A percentile compares a stretch with the other conserved stretches of the same genome.
phyloP scores from a whole-genome alignment of 768 basidiomycete species.

The Leccinum subgranulosum region DNA sequence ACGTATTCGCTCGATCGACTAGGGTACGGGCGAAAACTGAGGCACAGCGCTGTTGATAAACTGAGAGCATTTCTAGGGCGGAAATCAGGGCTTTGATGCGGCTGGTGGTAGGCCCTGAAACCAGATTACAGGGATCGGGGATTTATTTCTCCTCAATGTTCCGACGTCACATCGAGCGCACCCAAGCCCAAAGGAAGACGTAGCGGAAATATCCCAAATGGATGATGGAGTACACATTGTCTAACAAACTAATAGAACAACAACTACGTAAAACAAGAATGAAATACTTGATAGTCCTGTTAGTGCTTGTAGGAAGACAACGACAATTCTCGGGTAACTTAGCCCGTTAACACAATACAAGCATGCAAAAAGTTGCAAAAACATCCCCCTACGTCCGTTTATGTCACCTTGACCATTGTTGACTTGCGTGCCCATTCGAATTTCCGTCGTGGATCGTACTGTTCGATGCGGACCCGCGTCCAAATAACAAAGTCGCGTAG shows the following conservation, averaged over 20 bases:
- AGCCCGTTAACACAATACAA: slow-evolving; percentile 9
- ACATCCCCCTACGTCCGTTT: slow-evolving; percentile 4
- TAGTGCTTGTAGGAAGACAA: slow-evolving; percentile 7
- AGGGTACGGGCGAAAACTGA: no score
- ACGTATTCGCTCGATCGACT: no score
- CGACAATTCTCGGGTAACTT: slow-evolving; percentile 3
- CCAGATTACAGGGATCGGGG: no score
- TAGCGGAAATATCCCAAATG: slow-evolving; percentile 30
- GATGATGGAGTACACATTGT: slow-evolving; percentile 16
- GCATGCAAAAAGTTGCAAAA: neutral
- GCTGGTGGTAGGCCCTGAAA: no score
- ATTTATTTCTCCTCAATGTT: no score
- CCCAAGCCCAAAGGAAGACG: neutral
- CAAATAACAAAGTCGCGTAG: slow-evolving; percentile 66
- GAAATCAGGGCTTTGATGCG: no score
- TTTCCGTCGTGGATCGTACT: slow-evolving; percentile 20
- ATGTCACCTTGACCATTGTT: slow-evolving; percentile 23
- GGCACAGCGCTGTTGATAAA: no score
- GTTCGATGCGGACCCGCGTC: slow-evolving; percentile 40
- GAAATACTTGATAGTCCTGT: slow-evolving; percentile 10
- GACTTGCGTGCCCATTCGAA: slow-evolving; percentile 14
- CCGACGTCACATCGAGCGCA: neutral
- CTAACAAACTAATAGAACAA: slow-evolving; percentile 24
- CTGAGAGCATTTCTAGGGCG: no score
- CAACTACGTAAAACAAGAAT: slow-evolving; percentile 14